Conservation (phyloP, 1,284 basidiomycete species). For the Bjerkandera adusta region DNA sequence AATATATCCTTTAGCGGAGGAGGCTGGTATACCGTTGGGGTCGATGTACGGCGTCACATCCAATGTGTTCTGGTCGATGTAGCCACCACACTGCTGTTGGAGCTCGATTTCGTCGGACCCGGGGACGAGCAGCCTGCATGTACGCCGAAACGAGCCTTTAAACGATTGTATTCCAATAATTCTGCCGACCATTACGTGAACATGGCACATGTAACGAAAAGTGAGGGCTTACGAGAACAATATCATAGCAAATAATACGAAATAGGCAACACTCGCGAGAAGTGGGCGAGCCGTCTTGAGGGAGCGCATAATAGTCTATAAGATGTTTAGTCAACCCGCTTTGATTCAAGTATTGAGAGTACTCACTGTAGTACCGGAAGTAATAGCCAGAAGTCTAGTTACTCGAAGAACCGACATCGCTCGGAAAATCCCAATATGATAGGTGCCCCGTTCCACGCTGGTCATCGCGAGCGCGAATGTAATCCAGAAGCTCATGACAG, state of each 20-base stretch:
- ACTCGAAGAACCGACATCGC: conserved; percentile 88
- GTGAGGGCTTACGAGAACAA: conserved; percentile 73
- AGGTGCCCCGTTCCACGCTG: conserved; percentile 61
- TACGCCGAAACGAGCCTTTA: conserved; percentile 76
- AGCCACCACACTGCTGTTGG: conserved; percentile 75
- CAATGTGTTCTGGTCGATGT: conserved; percentile 53
- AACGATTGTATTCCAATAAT: conserved; percentile 93
- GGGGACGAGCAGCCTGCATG: conserved; percentile 52
- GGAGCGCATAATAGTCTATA: conserved; percentile 88
- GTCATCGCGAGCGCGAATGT: conserved; percentile 68
- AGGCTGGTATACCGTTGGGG: conserved; percentile 28
- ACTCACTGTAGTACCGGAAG: conserved; percentile 86
- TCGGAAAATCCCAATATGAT: conserved; percentile 87
- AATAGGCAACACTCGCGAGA: conserved; percentile 86
- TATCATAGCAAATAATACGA: conserved; percentile 87
- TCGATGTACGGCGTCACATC: conserved; percentile 8
- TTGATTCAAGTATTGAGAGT: not conserved
- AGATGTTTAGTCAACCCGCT: not conserved
- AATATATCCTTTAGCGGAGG: conserved; percentile 67
- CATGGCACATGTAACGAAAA: not conserved
- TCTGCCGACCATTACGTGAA: conserved; percentile 38
- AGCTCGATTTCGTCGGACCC: conserved; percentile 49
- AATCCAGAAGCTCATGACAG: conserved; percentile 83
- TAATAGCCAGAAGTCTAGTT: conserved; percentile 83
- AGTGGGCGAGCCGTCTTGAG: conserved; percentile 90